Evolutionary conservation across 2,329 filamentous ascomycete species (phyloP).

Genomic region (Phialemoniopsis sp.): DNA sequence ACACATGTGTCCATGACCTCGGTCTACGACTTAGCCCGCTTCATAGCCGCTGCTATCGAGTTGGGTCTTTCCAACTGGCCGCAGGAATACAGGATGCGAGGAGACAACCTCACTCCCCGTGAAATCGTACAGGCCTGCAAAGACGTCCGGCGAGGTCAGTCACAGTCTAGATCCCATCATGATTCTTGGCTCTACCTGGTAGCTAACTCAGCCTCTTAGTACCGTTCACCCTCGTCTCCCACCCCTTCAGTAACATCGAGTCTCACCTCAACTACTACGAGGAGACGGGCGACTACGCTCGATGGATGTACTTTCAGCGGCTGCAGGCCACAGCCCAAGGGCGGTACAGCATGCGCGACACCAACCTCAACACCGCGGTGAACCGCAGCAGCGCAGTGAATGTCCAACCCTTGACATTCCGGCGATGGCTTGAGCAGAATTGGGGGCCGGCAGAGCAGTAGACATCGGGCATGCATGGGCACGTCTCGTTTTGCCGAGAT

Average conservation of each 20-base stretch:
- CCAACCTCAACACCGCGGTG: constrained; percentile 55
- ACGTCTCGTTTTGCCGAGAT: too few relatives aligned
- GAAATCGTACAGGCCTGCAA: constrained; percentile 51
- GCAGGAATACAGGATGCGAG: constrained; percentile 62
- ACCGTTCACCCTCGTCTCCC: constrained; percentile 29
- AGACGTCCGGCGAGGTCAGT: constrained; percentile 43
- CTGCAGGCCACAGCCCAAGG: constrained; percentile 66
- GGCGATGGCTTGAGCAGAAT: constrained; percentile 46
- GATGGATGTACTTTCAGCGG: constrained; percentile 52
- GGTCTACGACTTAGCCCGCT: constrained; percentile 65
- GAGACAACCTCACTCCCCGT: constrained; percentile 59
- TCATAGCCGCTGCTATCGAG: constrained; percentile 65
- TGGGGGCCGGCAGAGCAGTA: constrained; percentile 29
- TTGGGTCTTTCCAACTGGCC: constrained; percentile 60
- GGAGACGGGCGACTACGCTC: constrained; percentile 41
- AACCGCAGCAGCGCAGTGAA: constrained; percentile 27
- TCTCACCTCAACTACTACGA: constrained; percentile 35
- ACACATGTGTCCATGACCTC: constrained; percentile 65
- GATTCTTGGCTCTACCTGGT: constrained; percentile 10
- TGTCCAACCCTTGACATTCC: constrained; percentile 45
- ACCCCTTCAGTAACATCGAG: constrained; percentile 34
- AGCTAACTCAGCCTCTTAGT: constrained; percentile 24
- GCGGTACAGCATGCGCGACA: constrained; percentile 58
- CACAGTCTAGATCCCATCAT: constrained; percentile 3
- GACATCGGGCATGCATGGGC: neutral